Percentiles rank a stretch among this genome's conserved stretches.
These are phyloP conservation scores for Escovopsis weberi DNA, from an alignment of 2,329 filamentous ascomycete species.

Conservation along the genomic window DNA sequence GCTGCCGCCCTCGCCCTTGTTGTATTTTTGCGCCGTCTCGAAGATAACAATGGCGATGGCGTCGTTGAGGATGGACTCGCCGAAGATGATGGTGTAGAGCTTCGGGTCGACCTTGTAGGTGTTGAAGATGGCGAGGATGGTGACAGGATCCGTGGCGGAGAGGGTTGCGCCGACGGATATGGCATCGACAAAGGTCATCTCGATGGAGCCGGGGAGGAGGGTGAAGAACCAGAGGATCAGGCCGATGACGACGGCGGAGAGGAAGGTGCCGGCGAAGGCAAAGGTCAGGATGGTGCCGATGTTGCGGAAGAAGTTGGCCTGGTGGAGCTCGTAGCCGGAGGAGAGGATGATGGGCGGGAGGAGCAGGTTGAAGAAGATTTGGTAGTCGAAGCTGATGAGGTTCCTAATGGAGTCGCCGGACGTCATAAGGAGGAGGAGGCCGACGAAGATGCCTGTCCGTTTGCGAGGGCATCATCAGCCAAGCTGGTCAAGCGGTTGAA, in stretches of 20 bases:
- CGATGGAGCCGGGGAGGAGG: slow-evolving; percentile 65
- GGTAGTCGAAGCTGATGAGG: slow-evolving; percentile 92
- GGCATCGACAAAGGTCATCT: slow-evolving; percentile 85
- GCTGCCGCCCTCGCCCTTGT: slow-evolving; percentile 54
- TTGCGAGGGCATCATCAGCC: background rate
- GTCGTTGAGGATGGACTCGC: slow-evolving; percentile 95
- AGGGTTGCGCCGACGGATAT: slow-evolving; percentile 93
- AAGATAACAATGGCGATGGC: slow-evolving; percentile 97
- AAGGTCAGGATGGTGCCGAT: slow-evolving; percentile 96
- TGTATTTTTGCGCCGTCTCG: slow-evolving; percentile 91
- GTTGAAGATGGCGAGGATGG: slow-evolving; percentile 97
- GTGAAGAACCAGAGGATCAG: slow-evolving; percentile 82
- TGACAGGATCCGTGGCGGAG: slow-evolving; percentile 93
- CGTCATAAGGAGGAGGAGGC: slow-evolving; percentile 70
- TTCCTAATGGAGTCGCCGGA: slow-evolving; percentile 74
- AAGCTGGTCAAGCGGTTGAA: background rate
- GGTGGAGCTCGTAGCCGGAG: slow-evolving; percentile 92
- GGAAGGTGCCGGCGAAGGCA: slow-evolving; percentile 91
- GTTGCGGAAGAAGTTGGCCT: slow-evolving; percentile 98
- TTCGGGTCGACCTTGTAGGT: slow-evolving; percentile 98
- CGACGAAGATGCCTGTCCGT: slow-evolving; percentile 75
- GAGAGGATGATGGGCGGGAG: slow-evolving; percentile 97
- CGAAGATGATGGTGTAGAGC: slow-evolving; percentile 96
- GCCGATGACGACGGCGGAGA: slow-evolving; percentile 90
- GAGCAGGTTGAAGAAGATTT: slow-evolving; percentile 98